Percentiles rank a stretch among this genome's conserved stretches.
These are phyloP conservation scores for Colletotrichum orchidophilum DNA, from an alignment of 2,329 filamentous ascomycete species.

Conservation along the genomic window DNA sequence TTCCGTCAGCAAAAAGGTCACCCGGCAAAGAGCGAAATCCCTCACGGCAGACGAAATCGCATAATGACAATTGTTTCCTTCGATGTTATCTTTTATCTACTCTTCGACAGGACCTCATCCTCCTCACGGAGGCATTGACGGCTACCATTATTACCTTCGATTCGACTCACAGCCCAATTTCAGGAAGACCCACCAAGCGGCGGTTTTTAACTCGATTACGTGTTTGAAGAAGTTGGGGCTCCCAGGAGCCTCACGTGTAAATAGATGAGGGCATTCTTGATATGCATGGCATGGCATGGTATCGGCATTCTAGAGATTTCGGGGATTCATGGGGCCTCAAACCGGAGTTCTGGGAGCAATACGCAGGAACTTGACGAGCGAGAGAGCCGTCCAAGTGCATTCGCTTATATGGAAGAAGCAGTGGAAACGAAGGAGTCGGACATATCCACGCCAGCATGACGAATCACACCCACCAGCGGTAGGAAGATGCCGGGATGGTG, in stretches of 20 bases:
- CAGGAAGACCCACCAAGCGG: conserved; percentile 33
- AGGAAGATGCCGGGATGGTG: conserved; percentile 34
- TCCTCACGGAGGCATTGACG: not conserved
- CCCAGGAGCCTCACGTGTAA: conserved; percentile 51
- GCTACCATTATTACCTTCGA: conserved; percentile 34
- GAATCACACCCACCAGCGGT: conserved; percentile 25
- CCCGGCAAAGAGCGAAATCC: conserved; percentile 58
- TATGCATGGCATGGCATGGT: conserved; percentile 59
- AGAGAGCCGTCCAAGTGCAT: conserved; percentile 44
- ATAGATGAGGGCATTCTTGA: conserved; percentile 60
- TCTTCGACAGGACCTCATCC: conserved; percentile 15
- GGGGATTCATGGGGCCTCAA: conserved; percentile 49
- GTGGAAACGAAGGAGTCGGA: conserved; percentile 28
- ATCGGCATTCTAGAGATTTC: conserved; percentile 58
- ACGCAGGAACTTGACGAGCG: conserved; percentile 43
- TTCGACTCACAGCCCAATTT: conserved; percentile 38
- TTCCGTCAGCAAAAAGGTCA: conserved; percentile 76
- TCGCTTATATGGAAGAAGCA: conserved; percentile 52
- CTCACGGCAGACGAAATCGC: conserved; percentile 55
- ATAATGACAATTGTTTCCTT: conserved; percentile 43
- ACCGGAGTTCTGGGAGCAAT: conserved; percentile 58
- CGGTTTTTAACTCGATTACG: conserved; percentile 35
- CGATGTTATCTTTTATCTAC: conserved; percentile 9
- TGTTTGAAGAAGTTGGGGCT: conserved; percentile 42
- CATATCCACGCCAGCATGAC: conserved; percentile 30